Conservation (phyloP, 177 flowering plant genomes). For the Telopea speciosissima region DNA sequence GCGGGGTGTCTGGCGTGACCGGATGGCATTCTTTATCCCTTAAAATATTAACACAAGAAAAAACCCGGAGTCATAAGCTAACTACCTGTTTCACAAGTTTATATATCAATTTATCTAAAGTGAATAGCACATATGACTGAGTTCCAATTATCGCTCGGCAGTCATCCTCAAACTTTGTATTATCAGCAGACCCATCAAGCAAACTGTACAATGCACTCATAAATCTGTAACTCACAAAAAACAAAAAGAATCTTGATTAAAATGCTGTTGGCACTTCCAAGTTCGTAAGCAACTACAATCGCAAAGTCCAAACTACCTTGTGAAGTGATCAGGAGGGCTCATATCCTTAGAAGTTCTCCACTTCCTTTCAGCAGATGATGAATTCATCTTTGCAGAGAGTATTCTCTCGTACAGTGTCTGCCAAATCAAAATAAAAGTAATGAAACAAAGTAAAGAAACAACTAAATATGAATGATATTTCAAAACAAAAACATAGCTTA, state of each 20-base stretch:
- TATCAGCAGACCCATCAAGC: conserved; percentile 89
- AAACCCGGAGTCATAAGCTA: conserved; percentile 1
- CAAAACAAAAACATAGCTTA: conserved; percentile 17
- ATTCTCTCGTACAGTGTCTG: conserved; percentile 89
- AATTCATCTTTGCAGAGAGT: conserved; percentile 70
- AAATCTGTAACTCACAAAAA: conserved; percentile 44
- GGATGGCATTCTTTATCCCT: no score
- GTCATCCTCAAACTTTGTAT: conserved; percentile 93
- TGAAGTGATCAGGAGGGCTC: conserved; percentile 56
- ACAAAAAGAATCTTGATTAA: conserved; percentile 8
- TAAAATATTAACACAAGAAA: neutral
- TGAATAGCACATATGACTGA: conserved; percentile 89
- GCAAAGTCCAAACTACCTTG: conserved; percentile 41
- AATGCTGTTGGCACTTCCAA: neutral
- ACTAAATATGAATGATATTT: neutral
- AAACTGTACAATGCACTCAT: conserved; percentile 71
- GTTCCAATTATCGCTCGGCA: conserved; percentile 89
- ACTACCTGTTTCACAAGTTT: conserved; percentile 87
- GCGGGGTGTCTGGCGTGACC: no score
- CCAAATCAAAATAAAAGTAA: neutral
- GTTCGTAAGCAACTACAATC: neutral
- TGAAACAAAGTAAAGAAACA: neutral
- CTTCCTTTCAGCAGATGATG: conserved; percentile 65
- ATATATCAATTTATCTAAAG: conserved; percentile 83
- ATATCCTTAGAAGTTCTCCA: conserved; percentile 59